phyloP scores from a whole-genome alignment of 441 rosid genomes.

The Dalechampia spathulata region DNA sequence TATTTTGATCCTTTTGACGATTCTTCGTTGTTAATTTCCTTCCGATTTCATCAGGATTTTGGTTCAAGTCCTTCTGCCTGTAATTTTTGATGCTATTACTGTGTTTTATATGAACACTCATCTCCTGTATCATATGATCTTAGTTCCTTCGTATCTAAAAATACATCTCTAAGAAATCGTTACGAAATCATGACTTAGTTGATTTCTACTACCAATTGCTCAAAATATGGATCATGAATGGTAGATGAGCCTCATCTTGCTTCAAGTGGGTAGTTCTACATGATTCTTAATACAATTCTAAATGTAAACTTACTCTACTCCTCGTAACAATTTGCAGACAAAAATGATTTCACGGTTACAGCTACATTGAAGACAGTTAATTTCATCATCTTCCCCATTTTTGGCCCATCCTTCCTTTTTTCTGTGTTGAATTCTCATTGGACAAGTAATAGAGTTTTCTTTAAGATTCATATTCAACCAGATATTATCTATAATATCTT shows the following conservation, averaged over 20 bases:
- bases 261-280: too few relatives aligned
- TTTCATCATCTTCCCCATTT: not conserved
- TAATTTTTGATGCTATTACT: constrained; percentile 31
- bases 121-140: constrained; percentile 20
- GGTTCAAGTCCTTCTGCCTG: constrained; percentile 21
- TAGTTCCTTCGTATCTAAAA: not conserved
- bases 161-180: too few relatives aligned
- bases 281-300: too few relatives aligned
- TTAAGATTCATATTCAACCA: not conserved
- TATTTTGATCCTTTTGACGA: constrained; percentile 21
- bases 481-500: not conserved
- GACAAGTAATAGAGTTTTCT: not conserved
- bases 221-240: too few relatives aligned
- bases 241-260: too few relatives aligned
- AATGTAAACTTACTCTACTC: too few relatives aligned
- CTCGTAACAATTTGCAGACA: too few relatives aligned
- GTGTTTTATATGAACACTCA: constrained; percentile 15
- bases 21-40: constrained; percentile 17
- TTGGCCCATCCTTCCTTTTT: not conserved
- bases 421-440: not conserved
- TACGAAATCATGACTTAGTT: too few relatives aligned
- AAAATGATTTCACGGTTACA: not conserved
- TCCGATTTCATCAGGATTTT: constrained; percentile 23
- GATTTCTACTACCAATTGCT: too few relatives aligned
- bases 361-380: not conserved